Evolutionary conservation across 768 basidiomycete genomes (phyloP), one percentile per base, ranked within the genome.

Genomic region (Tylopilus felleus): DNA sequence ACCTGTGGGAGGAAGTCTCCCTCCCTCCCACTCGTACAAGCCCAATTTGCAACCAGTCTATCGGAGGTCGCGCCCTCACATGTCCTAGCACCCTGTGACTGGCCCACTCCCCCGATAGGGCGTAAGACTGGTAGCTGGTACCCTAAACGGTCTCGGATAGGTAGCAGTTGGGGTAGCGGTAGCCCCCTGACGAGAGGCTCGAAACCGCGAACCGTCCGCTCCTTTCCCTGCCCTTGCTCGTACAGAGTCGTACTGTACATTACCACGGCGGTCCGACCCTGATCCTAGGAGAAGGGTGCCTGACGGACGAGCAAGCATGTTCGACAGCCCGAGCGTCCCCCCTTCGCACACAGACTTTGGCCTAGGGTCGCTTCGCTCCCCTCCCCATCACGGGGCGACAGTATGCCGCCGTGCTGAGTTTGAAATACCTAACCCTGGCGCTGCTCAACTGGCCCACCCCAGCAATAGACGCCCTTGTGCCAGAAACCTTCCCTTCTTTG

Each of bases 391-490:
- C n/a, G n/a, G n/a, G n/a, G n/a, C n/a, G n/a, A n/a, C n/a, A n/a
- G n/a, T n/a, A n/a, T n/a, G n/a, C n/a, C n/a, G n/a, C n/a, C n/a
- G n/a, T n/a, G n/a, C n/a, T n/a, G n/a, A n/a, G n/a, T n/a, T n/a
- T n/a, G n/a, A n/a, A n/a, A n/a, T n/a, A n/a, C n/a, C n/a, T n/a
- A n/a, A n/a, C n/a, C n/a, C n/a, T n/a, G n/a, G n/a, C 69, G 69
- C 23, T 63, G 62, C n/a, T 60, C 48, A n/a, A 54, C 59, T 21
- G 52, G 33, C 21, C 55, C 59, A 14, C 55, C 49, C 51, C 63
- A 3, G 49, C 51, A 29, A 61, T 64, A n/a, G n/a, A n/a, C n/a
- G n/a, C n/a, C n/a, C n/a, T n/a, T n/a, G n/a, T n/a, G n/a, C n/a
- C n/a, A n/a, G n/a, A n/a, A n/a, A n/a, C n/a, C n/a, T n/a, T n/a